Percentiles rank a stretch among this genome's conserved stretches.
Evolutionary conservation across 2,329 filamentous ascomycete species (phyloP).

Genomic region (Aspergillus eucalypticola): DNA sequence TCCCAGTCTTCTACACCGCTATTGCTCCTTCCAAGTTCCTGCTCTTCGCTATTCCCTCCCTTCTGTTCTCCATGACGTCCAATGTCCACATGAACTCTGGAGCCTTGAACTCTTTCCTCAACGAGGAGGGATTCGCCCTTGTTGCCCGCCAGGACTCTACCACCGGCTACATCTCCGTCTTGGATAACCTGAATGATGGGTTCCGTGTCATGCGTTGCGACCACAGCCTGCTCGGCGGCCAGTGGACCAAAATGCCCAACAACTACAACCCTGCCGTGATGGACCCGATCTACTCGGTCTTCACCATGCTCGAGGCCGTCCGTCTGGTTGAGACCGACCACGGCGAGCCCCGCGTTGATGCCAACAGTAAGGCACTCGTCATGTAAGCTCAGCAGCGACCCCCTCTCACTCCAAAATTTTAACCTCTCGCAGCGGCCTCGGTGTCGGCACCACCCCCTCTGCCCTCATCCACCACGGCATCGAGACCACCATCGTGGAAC

Average conservation of each 20-base stretch:
- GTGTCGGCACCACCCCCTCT: conserved; percentile 86
- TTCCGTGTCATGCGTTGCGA: conserved; percentile 89
- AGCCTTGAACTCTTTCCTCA: conserved; percentile 66
- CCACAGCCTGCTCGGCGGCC: conserved; percentile 88
- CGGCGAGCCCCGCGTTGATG: conserved; percentile 50
- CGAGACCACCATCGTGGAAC: conserved; percentile 89
- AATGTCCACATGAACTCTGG: conserved; percentile 73
- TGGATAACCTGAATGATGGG: conserved; percentile 70
- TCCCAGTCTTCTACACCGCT: conserved; percentile 65
- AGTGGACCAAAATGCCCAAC: conserved; percentile 67
- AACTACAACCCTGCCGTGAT: conserved; percentile 59
- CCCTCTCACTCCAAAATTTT: too few species aligned
- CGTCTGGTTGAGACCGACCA: conserved; percentile 67
- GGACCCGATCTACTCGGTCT: conserved; percentile 95
- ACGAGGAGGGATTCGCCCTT: conserved; percentile 68
- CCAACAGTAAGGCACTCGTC: conserved; percentile 76
- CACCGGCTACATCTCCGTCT: conserved; percentile 88
- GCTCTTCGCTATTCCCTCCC: conserved; percentile 67
- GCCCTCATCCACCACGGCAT: conserved; percentile 86
- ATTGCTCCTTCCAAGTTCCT: conserved; percentile 70
- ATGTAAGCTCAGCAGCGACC: conserved; percentile 60
- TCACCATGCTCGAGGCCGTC: conserved; percentile 90
- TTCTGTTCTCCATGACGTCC: conserved; percentile 62
- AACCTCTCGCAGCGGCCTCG: conserved; percentile 70
- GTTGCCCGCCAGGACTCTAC: conserved; percentile 80